These are phyloP conservation scores for Aeschynomene evenia DNA, from an alignment of 306 rosid genomes.

Conservation along the genomic window DNA sequence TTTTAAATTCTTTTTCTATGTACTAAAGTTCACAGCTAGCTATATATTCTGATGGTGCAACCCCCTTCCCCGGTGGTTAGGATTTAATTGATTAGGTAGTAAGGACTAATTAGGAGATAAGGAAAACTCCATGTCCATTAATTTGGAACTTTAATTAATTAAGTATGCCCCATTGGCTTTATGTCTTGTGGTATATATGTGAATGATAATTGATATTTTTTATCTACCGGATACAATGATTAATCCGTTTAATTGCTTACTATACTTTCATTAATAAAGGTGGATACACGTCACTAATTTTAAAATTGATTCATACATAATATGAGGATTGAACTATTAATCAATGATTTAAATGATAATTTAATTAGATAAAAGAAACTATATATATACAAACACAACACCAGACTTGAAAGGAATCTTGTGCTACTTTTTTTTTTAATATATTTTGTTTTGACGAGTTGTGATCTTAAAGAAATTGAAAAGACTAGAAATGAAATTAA, in stretches of 20 bases:
- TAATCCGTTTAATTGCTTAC: no score
- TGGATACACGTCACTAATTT: no score
- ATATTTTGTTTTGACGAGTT: conserved; percentile 8
- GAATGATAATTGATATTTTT: conserved; percentile 14
- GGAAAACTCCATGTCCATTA: not conserved
- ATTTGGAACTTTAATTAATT: conserved; percentile 19
- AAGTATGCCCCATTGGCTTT: conserved; percentile 16
- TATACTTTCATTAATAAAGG: no score
- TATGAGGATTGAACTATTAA: no score
- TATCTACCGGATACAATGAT: no score
- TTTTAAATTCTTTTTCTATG: not conserved
- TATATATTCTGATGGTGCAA: conserved; percentile 14
- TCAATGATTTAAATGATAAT: no score
- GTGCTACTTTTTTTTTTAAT: not conserved
- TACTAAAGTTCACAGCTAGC: not conserved
- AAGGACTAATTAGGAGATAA: conserved; percentile 18
- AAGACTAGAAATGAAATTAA: not conserved
- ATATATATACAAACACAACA: not conserved
- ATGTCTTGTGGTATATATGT: not conserved
- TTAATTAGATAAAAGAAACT: conserved; percentile 12
- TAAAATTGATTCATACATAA: no score
- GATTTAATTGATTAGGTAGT: not conserved
- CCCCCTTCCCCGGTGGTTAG: not conserved
- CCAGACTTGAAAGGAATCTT: conserved; percentile 31
- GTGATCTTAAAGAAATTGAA: conserved; percentile 40